Percentiles rank a stretch among this genome's conserved stretches.
Evolutionary conservation across 192 early-diverging fungal genomes (phyloP).

Genomic region (Geranomyces michiganensis): DNA sequence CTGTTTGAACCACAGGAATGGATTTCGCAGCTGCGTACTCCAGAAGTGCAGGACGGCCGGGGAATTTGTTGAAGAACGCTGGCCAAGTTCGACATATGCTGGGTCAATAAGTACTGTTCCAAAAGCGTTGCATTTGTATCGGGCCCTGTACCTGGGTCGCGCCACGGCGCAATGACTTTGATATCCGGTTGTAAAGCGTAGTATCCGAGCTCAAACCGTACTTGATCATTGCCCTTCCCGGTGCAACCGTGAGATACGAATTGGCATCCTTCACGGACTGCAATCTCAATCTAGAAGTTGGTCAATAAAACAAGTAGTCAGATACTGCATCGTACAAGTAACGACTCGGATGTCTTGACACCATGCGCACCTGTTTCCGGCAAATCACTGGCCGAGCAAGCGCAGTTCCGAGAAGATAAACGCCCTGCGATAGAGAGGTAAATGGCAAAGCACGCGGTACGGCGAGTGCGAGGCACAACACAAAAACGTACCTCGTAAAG

Average conservation of each 20-base stretch:
- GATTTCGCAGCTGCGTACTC: slow-evolving; percentile 87
- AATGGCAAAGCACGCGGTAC: no score
- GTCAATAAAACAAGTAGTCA: no score
- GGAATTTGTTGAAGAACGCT: slow-evolving; percentile 94
- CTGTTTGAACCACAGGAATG: slow-evolving; percentile 95
- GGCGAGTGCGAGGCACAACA: neutral
- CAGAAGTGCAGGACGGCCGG: slow-evolving; percentile 87
- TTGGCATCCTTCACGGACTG: slow-evolving; percentile 88
- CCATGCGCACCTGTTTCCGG: slow-evolving; percentile 49
- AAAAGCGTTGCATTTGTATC: neutral
- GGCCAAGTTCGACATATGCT: neutral
- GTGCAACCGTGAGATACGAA: slow-evolving; percentile 99
- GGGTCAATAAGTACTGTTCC: no score
- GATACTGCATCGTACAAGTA: no score
- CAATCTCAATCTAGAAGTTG: slow-evolving; percentile 88
- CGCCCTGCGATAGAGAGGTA: slow-evolving; percentile 45
- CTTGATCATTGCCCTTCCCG: slow-evolving; percentile 99
- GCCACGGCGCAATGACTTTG: slow-evolving; percentile 97
- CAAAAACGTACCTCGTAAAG: slow-evolving; percentile 76
- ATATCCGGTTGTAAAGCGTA: slow-evolving; percentile 93
- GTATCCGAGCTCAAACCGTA: slow-evolving; percentile 98
- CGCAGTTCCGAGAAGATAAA: slow-evolving; percentile 97
- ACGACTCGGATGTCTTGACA: neutral
- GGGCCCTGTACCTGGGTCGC: slow-evolving; percentile 68
- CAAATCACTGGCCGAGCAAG: slow-evolving; percentile 97